Evolutionary conservation across 2,329 filamentous ascomycete species (phyloP).

Genomic region (Diaporthe sp.): DNA sequence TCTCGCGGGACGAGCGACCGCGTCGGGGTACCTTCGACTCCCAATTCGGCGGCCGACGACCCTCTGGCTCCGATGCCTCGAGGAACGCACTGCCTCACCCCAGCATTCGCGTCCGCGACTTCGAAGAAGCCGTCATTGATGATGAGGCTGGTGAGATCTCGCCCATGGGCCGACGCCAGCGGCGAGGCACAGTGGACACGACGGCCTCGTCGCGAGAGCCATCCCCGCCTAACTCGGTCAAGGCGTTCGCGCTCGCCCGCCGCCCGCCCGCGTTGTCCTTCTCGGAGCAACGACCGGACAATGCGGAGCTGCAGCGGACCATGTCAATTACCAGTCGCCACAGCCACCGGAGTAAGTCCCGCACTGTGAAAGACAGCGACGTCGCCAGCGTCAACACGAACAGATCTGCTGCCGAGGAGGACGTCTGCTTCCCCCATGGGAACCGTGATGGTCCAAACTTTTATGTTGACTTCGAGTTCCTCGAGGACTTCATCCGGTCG

Average conservation of each 20-base stretch:
- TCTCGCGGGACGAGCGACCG: conserved; percentile 68
- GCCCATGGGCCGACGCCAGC: conserved; percentile 55
- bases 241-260: conserved; percentile 93
- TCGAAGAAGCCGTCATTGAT: conserved; percentile 86
- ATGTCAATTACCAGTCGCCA: conserved; percentile 75
- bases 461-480: conserved; percentile 90
- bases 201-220: conserved; percentile 70
- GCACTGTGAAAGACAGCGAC: conserved; percentile 68
- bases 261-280: conserved; percentile 78
- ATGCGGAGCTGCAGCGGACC: conserved; percentile 73
- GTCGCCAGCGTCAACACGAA: conserved; percentile 69
- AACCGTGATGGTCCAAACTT: conserved; percentile 77
- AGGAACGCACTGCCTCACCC: conserved; percentile 51
- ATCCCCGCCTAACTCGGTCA: conserved; percentile 96
- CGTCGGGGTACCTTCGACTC: conserved; percentile 82
- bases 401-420: conserved; percentile 79
- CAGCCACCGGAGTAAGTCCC: conserved; percentile 66
- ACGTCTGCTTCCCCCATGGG: conserved; percentile 87
- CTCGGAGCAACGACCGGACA: conserved; percentile 55
- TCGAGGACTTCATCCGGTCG: conserved; percentile 87
- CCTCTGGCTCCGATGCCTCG: conserved; percentile 46
- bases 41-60: conserved; percentile 63
- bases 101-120: conserved; percentile 75
- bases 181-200: conserved; percentile 68
- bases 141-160: conserved; percentile 70